Percentiles rank a stretch among this genome's conserved stretches.
Conservation (phyloP, 495 filamentous ascomycete genomes). For the Tuber umbilicatum region DNA sequence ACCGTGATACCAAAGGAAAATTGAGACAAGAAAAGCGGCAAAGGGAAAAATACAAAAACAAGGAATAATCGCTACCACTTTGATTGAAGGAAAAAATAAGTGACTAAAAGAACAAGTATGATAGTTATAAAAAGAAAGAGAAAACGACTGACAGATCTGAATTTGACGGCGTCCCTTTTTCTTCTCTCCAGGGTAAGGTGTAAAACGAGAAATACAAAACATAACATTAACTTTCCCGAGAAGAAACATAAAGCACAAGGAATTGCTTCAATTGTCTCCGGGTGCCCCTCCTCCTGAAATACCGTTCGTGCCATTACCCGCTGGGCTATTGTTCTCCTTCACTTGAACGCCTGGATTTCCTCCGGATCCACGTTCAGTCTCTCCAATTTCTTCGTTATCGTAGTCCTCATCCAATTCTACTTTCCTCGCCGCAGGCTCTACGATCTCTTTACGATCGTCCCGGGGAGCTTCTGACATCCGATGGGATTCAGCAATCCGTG, state of each 20-base stretch:
- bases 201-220: neutral
- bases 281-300: constrained; percentile 29
- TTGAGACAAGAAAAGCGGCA: neutral
- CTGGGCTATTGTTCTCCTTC: constrained; percentile 46
- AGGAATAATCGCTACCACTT: constrained; percentile 1
- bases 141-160: neutral
- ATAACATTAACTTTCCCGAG: constrained; percentile 4
- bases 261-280: constrained; percentile 34
- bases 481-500: constrained; percentile 26
- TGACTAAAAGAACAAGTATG: constrained; percentile 3
- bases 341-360: constrained; percentile 42
- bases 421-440: constrained; percentile 80
- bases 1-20: neutral
- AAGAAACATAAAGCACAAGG: neutral
- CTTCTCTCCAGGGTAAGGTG: neutral
- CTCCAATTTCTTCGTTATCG: constrained; percentile 74
- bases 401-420: constrained; percentile 98
- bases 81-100: neutral
- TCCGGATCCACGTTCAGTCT: constrained; percentile 60
- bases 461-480: constrained; percentile 35
- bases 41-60: neutral
- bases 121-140: neutral
- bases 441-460: constrained; percentile 54
- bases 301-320: constrained; percentile 35
- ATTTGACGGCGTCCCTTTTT: neutral